Evolutionary conservation across 805 yeast genomes (phyloP).

Genomic region (Hermanozyma aechmeae): DNA sequence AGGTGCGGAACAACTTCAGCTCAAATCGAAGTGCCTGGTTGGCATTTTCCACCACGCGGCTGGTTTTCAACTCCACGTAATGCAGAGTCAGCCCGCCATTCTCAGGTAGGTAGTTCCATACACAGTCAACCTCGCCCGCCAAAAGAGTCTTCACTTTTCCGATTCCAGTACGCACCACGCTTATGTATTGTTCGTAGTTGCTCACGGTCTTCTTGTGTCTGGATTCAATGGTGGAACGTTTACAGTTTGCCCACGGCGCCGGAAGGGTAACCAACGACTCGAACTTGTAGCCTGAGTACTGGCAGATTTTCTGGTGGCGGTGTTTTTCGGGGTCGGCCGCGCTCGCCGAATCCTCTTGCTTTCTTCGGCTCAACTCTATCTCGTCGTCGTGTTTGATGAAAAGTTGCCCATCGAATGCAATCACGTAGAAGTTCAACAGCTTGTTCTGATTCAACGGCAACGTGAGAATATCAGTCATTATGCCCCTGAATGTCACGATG

Average conservation of each 20-base stretch:
- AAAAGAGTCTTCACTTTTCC: conserved; percentile 60
- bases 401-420: conserved; percentile 66
- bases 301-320: conserved; percentile 28
- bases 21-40: conserved; percentile 61
- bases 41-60: conserved; percentile 44
- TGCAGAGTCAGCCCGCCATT: conserved; percentile 33
- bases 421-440: conserved; percentile 51
- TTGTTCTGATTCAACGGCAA: conserved; percentile 54
- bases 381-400: conserved; percentile 47
- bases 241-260: conserved; percentile 62
- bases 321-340: conserved; percentile 12
- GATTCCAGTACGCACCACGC: conserved; percentile 79
- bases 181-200: conserved; percentile 67
- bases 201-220: conserved; percentile 53
- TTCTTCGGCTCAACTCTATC: conserved; percentile 22
- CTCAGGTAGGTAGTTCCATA: conserved; percentile 69
- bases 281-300: conserved; percentile 75
- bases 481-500: conserved; percentile 77
- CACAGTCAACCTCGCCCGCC: conserved; percentile 91
- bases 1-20: conserved; percentile 63
- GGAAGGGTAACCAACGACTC: conserved; percentile 69
- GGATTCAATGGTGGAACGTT: conserved; percentile 60
- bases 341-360: conserved; percentile 11
- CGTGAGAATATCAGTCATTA: conserved; percentile 64
- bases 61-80: conserved; percentile 80